Evolutionary conservation across 805 yeast genomes (phyloP), one percentile per base, ranked within the genome.

Genomic region (Vanderwaltozyma tropicalis): DNA sequence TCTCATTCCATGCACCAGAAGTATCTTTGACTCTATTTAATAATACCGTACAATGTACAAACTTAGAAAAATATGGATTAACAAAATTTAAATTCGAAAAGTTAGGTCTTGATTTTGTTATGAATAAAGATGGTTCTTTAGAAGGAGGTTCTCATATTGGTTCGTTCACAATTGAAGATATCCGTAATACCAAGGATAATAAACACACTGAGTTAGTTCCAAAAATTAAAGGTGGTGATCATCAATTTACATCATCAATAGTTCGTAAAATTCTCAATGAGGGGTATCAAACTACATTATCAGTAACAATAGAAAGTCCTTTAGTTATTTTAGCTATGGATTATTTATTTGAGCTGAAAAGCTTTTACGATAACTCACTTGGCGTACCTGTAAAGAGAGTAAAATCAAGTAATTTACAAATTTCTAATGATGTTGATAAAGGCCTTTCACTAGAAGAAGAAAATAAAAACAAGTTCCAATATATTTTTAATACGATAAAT

Each of bases 161-260:
- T 30, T 76, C 96, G 0, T 80, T 92, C 48, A 74, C 79, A 2
- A 81, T 88, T 3, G 75, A 73, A 38, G 98, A 92, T 59, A 72
- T 77, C 3, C 68, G 97, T 46, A 57, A 60, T 18, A 62, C 63
- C 6, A 72, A 71, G 16, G 75, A 69, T 22, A 89, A 82, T 62
- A 75, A 74, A 47, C 89, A 85, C 61, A 71, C 81, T 0, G 81
- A 88, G 42, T 76, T 92, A 24, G 77, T 92, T 31, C 96, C 97
- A 1, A 72, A 74, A 19, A 68, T 73, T 2, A 61, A 68, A 8
- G 72, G 76, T 26, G 76, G 71, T 1, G 75, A 76, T 17, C 67
- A 81, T 47, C 97, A 92, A 53, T 78, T 92, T 43, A 65, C 73
- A 62, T 76, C 82, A 1, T 65, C 67, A 15, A 65, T 72, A 0